Conservation (phyloP, 2,329 filamentous ascomycete species). For the Trichophyton equinum region DNA sequence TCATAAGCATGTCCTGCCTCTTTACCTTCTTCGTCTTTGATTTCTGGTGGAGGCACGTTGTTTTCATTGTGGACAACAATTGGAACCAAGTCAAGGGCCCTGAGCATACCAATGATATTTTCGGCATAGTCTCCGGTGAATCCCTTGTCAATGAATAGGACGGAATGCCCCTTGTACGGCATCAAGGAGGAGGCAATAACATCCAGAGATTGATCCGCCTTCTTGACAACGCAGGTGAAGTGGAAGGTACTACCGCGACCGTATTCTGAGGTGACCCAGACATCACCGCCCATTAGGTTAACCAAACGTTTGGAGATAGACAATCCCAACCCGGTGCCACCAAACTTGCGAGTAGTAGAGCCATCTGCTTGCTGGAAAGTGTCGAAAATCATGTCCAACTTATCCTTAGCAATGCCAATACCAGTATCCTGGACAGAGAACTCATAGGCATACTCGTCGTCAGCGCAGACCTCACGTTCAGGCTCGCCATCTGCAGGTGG, state of each 20-base stretch:
- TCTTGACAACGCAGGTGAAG: conserved; percentile 84
- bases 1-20: conserved; percentile 58
- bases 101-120: conserved; percentile 67
- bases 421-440: conserved; percentile 94
- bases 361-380: conserved; percentile 98
- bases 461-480: conserved; percentile 50
- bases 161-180: conserved; percentile 84
- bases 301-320: conserved; percentile 93
- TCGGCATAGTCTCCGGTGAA: conserved; percentile 53
- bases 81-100: conserved; percentile 64
- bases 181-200: conserved; percentile 64
- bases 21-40: conserved; percentile 38
- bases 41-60: conserved; percentile 48
- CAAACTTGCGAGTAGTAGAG: conserved; percentile 90
- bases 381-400: conserved; percentile 94
- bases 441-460: conserved; percentile 81
- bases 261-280: conserved; percentile 90
- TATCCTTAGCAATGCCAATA: conserved; percentile 90
- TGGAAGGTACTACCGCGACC: conserved; percentile 89
- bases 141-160: conserved; percentile 89
- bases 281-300: conserved; percentile 88
- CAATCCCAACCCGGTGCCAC: conserved; percentile 81
- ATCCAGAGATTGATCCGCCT: conserved; percentile 65
- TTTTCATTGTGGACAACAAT: conserved; percentile 68
- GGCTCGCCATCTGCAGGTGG: conserved; percentile 40